Evolutionary conservation across 768 basidiomycete species (phyloP), one percentile per base, ranked within the genome.

Genomic region (Lactifluus echinatus): DNA sequence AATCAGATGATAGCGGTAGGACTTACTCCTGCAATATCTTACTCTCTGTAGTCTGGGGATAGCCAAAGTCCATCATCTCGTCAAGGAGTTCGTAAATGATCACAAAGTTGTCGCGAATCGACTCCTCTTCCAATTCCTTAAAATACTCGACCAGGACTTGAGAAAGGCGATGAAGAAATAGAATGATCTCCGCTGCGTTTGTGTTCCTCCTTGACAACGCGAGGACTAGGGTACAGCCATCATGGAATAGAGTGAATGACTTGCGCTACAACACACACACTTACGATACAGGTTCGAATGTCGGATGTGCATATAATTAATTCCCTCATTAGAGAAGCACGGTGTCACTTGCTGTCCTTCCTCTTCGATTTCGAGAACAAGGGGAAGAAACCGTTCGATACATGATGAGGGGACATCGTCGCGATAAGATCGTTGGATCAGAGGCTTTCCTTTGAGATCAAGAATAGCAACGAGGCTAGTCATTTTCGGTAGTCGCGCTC

Each of bases 31-130:
- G 95, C 50, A 98, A 73, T 65, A 98, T 99, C 78, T 99, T 98
- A 79, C 90, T 93, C 75, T 99, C 96, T 15, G 96, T 98, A 40
- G 95, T 99, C 71, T 98, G 96, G 0, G 96, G 95, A 69, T 87
- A 97, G 8, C 96, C 96, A 72, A 96, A 99, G 75, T 99, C 96
- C 93, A 98, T 97, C 92, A 98, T 97, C 76, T 99, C 96, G 66
- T 98, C 95, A 76, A 99, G 80, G 53, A 98, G 82, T 69, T 98
- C 95, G 71, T 96, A 99, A 50, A 99, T 96, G 68, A 99, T 96
- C 39, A 99, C 96, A 68, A 99, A 99, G 68, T 99, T 99, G 72
- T 99, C 96, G 8, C 96, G 80, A 68, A 99, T 98, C 47, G 92
- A 94, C 75, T 99, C 96, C 68, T 98, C 96, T 69, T 99, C 96